Evolutionary conservation across 2,329 filamentous ascomycete species (phyloP), one percentile per base, ranked within the genome.

Genomic region (Mariannaea sp.): DNA sequence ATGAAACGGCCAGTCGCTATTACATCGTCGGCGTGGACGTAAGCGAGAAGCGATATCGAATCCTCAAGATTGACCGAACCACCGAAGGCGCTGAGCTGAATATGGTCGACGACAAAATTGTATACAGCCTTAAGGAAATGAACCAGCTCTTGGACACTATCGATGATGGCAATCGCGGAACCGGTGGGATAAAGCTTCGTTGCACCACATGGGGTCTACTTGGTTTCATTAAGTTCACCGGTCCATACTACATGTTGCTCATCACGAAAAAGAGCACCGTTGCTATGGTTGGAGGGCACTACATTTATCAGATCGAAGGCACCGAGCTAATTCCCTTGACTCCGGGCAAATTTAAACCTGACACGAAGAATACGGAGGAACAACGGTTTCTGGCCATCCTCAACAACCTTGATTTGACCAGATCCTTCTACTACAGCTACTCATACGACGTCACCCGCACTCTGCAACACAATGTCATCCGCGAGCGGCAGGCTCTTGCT

Each of bases 371-470:
- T 65, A 83, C 90, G 0, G 93, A 97, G 70, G 94, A 99, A 73
- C 86, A 89, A 32, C 86, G 93, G 22, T 97, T 96, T 66, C 80
- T 97, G 27, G 82, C 84, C 20, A 97, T 97, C 46, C 79, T 99
- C 38, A 92, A 90, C 69, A 96, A 96, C 62, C 80, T 99, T 26
- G 94, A 99, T 70, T 76, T 99, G 55, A 92, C 89, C 0, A 83
- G 89, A 51, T 95, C 90, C 0, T 99, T 99, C 71, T 99, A 99
- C 73, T 99, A 97, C 76, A 97, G 93, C 75, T 97, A 97, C 70
- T 95, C 93, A 0, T 99, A 99, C 74, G 91, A 99, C 69, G 89
- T 97, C 61, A 99, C 94, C 1, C 84, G 87, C 48, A 96, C 92
- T 1, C 77, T 99, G 40, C 94, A 99, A 70, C 86, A 93, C 67